phyloP scores from a whole-genome alignment of 768 basidiomycete genomes.

The Termitomyces sp. region DNA sequence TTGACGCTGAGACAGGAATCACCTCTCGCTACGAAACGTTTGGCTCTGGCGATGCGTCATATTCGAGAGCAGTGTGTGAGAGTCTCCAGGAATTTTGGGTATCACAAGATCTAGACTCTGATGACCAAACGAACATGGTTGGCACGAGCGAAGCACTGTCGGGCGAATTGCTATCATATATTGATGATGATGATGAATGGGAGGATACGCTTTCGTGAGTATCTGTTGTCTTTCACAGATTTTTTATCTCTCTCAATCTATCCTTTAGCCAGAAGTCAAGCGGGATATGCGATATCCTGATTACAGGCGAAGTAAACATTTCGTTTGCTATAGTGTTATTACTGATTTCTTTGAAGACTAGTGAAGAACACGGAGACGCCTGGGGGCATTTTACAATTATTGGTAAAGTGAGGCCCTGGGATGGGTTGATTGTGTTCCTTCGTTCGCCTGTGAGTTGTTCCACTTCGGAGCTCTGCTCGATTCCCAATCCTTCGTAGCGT shows the following conservation, averaged over 20 bases:
- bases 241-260: neutral
- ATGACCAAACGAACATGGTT: neutral
- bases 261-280: neutral
- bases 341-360: neutral
- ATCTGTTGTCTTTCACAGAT: neutral
- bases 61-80: neutral
- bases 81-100: neutral
- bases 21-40: neutral
- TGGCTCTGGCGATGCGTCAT: neutral
- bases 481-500: neutral
- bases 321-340: neutral
- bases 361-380: neutral
- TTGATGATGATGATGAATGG: neutral
- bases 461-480: neutral
- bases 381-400: neutral
- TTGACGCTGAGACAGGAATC: too few relatives aligned
- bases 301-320: neutral
- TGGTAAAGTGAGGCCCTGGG: neutral
- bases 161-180: neutral
- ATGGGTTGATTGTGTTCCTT: neutral
- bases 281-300: neutral
- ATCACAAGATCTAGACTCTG: neutral
- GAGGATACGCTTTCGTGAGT: neutral
- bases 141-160: neutral
- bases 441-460: too few relatives aligned